Base-by-base conservation (phyloP, 331 rosid species). In the Arachis monticola region DNA sequence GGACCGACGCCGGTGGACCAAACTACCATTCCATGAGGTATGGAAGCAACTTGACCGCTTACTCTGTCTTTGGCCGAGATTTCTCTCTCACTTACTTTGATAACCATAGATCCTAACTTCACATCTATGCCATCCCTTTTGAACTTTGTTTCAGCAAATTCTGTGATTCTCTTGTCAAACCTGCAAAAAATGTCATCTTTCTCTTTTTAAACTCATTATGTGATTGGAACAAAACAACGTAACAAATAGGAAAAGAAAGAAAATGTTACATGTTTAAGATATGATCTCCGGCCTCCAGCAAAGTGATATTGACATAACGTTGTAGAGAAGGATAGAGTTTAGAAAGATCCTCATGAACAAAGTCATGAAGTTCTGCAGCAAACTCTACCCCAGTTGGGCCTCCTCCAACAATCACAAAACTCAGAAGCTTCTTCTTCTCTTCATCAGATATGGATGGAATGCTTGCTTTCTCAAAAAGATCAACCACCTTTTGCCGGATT, bases 381-480 rank as follows among this genome's bases (percentile, higher is more conserved):
- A 94, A 94, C 83, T 94, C 99, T 46, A 94, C 86, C 50, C 99
- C 99, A 64, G 99, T 91, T 48, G 99, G 99, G 82, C 99, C 99
- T 50, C 99, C 99, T 75, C 99, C 99, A 75, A 94, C 99, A 55
- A 94, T 32, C 35, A 94, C 95, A 80, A 94, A 94, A 82, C 90
- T 75, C 1, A 84, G 93, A 80, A 94, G 99, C 68, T 77, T 90
- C 83, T 80, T 88, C 81, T 87, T 87, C 86, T 94, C 99, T 65
- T 94, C 97, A 75, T 80, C 96, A 50, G 85, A 67, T 61, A 91
- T 64, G 73, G 76, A 73, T 61, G 95, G 97, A 58, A 91, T 89
- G 41, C 85, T 80, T 10, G 98, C 93, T 81, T 53, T 83, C 78
- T 94, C 98, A 47, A 94, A 94, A 73, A 93, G 86, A 78, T 90